A percentile compares a stretch with the other conserved stretches of the same genome.
Evolutionary conservation across 257 asterid genomes (phyloP).

Genomic region (Mentha longifolia): DNA sequence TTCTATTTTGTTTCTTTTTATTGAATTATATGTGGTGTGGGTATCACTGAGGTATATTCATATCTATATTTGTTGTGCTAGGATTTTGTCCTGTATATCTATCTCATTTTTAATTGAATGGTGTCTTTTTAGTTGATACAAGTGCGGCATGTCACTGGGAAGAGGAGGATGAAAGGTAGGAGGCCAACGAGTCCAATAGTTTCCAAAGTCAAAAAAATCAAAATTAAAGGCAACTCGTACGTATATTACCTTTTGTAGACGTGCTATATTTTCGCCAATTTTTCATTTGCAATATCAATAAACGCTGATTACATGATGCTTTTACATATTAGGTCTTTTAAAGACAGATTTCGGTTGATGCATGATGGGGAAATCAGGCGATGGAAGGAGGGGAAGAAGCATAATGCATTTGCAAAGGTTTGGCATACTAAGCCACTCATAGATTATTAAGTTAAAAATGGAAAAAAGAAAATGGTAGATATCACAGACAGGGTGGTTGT

Average conservation of each 20-base stretch:
- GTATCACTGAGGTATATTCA: slow-evolving; percentile 1
- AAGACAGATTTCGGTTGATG: slow-evolving; percentile 75
- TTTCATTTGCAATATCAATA: not conserved
- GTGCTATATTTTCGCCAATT: not conserved
- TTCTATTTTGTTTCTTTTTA: slow-evolving; percentile 9
- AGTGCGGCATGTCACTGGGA: slow-evolving; percentile 73
- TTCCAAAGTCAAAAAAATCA: slow-evolving; percentile 73
- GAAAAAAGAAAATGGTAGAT: not conserved
- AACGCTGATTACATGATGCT: slow-evolving; percentile 24
- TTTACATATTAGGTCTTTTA: slow-evolving; percentile 58
- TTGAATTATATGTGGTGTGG: slow-evolving; percentile 3
- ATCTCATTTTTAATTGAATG: slow-evolving; percentile 3
- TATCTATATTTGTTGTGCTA: slow-evolving; percentile 8
- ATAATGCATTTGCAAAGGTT: slow-evolving; percentile 80
- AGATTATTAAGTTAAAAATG: not conserved
- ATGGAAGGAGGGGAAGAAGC: slow-evolving; percentile 82
- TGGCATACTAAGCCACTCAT: slow-evolving; percentile 17
- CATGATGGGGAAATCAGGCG: slow-evolving; percentile 70
- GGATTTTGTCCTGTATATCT: not conserved
- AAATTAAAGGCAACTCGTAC: slow-evolving; percentile 74
- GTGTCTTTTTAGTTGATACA: slow-evolving; percentile 50
- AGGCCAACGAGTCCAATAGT: slow-evolving; percentile 57
- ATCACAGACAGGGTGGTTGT: slow-evolving; percentile 1
- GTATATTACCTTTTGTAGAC: slow-evolving; percentile 30
- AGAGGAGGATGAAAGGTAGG: slow-evolving; percentile 75